Evolutionary conservation across 2,329 filamentous ascomycete genomes (phyloP), one percentile per base, ranked within the genome.

Genomic region (Xylaria sp.): DNA sequence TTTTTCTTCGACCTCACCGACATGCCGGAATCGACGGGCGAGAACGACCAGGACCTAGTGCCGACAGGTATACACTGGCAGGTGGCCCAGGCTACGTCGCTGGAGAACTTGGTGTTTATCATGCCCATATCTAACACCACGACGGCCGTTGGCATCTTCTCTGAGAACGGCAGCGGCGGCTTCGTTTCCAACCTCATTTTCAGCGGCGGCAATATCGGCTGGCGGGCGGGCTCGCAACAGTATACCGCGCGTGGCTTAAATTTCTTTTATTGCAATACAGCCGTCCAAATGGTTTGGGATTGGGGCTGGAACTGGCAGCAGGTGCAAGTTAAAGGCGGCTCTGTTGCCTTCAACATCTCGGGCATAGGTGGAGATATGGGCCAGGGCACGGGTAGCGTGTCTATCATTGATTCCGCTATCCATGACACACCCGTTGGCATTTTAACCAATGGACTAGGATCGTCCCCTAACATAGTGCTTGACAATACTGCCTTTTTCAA

Each of bases 11-110:
- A 28, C 28, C 28, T 28, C 28, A 28, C 28, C 2, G 28, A 28
- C 5, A 28, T 28, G 28, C 28, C 28, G 28, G 28, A 28, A 28
- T 28, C 28, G 28, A 28, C 28, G 28, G 28, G 28, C 28, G 28
- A 28, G 28, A 28, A 28, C 28, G 28, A 28, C 28, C 28, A 28
- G 28, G 3, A 28, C 28, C 28, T 28, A 28, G 28, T 28, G 28
- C 73, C 80, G 1, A 84, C 87, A 18, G 86, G 87, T 74, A 87
- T 90, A 64, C 87, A 89, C 76, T 89, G 87, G 87, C 88, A 89
- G 73, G 87, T 89, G 20, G 84, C 84, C 15, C 87, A 89, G 75
- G 87, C 87, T 4, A 87, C 73, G 76, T 84, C 66, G 57, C 82
- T 91, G 4, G 88, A 90, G 76, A 90, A 91, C 79, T 82, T 90